A percentile compares a stretch with the other conserved stretches of the same genome.
phyloP scores from a whole-genome alignment of 768 basidiomycete genomes.

The Trametes cingulata region DNA sequence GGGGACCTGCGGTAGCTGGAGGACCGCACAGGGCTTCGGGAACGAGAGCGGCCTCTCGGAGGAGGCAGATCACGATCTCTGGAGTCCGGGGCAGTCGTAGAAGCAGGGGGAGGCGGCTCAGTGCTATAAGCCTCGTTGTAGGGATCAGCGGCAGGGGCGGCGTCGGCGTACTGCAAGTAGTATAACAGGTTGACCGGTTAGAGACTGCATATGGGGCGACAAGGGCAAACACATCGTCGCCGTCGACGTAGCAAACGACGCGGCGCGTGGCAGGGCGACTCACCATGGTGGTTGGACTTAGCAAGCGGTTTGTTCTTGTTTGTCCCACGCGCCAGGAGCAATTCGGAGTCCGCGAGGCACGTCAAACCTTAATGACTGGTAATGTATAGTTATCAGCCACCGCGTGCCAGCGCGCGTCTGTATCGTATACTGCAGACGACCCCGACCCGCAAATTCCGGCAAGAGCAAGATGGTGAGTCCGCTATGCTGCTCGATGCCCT shows the following conservation, averaged over 20 bases:
- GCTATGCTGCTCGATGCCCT: conserved; percentile 35
- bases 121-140: conserved; percentile 83
- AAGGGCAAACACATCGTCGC: not conserved
- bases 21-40: conserved; percentile 57
- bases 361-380: conserved; percentile 39
- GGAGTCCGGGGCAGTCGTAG: conserved; percentile 40
- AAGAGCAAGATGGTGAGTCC: conserved; percentile 80
- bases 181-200: not conserved
- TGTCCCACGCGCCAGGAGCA: conserved; percentile 9
- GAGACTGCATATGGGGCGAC: not conserved
- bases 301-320: conserved; percentile 33
- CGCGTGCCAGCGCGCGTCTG: conserved; percentile 16
- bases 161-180: conserved; percentile 61
- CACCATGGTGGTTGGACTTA: conserved; percentile 63
- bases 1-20: conserved; percentile 48
- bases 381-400: conserved; percentile 74
- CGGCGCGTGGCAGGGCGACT: conserved; percentile 32
- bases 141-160: conserved; percentile 62
- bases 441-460: conserved; percentile 48
- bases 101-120: conserved; percentile 48
- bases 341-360: conserved; percentile 28
- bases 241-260: conserved; percentile 15
- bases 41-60: conserved; percentile 71
- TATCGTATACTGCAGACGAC: conserved; percentile 36
- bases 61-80: conserved; percentile 57